These are phyloP conservation scores for Blastomyces gilchristii DNA, from an alignment of 2,329 filamentous ascomycete species.

Conservation along the genomic window DNA sequence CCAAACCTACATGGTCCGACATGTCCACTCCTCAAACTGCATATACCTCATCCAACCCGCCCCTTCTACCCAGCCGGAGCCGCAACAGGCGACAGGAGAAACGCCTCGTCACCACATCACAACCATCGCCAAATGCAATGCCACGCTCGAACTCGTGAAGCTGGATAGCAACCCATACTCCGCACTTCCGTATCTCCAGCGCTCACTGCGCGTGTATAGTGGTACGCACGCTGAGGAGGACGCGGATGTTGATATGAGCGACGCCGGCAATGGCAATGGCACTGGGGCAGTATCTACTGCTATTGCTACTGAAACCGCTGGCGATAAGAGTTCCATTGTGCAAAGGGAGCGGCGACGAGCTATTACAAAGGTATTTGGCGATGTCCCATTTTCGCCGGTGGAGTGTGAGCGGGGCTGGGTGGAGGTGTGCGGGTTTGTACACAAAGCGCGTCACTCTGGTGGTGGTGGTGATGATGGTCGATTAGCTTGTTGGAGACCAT, in stretches of 20 bases:
- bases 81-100: constrained; percentile 11
- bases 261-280: constrained; percentile 14
- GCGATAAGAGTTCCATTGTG: constrained; percentile 22
- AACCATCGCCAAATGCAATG: constrained; percentile 36
- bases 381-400: constrained; percentile 43
- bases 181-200: constrained; percentile 23
- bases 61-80: constrained; percentile 10
- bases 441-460: constrained; percentile 16
- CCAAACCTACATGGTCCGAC: constrained; percentile 50
- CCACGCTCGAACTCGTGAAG: constrained; percentile 36
- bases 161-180: constrained; percentile 23
- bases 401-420: constrained; percentile 44
- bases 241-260: constrained; percentile 12
- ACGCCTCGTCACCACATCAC: constrained; percentile 23
- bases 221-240: constrained; percentile 10
- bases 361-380: constrained; percentile 35
- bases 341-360: constrained; percentile 21
- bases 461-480: background rate
- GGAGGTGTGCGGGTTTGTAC: constrained; percentile 45
- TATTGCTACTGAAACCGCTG: constrained; percentile 8
- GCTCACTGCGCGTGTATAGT: constrained; percentile 25
- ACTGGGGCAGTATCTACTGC: constrained; percentile 11
- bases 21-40: constrained; percentile 57
- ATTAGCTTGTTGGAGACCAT: constrained; percentile 37
- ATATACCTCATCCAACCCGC: constrained; percentile 44